Evolutionary conservation across 768 basidiomycete genomes (phyloP).

Genomic region (Galerina marginata): DNA sequence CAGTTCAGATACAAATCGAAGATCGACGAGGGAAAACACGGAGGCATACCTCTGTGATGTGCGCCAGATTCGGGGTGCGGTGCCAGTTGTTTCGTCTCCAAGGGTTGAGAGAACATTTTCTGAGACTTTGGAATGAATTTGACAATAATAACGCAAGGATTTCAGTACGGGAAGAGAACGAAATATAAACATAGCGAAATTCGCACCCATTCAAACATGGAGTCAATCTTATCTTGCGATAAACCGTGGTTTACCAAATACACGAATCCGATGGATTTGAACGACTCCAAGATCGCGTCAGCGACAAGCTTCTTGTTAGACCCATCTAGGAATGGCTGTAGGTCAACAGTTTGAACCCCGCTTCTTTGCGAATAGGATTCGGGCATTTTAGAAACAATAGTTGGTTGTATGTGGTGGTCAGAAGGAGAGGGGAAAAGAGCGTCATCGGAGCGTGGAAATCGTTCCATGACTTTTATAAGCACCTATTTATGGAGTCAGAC

Average conservation of each 20-base stretch:
- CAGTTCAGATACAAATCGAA: not conserved
- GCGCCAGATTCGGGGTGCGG: slow-evolving; percentile 50
- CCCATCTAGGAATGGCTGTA: slow-evolving; percentile 47
- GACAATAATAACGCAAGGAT: too few relatives aligned
- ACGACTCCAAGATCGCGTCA: slow-evolving; percentile 46
- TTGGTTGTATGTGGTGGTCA: not conserved
- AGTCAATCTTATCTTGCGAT: slow-evolving; percentile 37
- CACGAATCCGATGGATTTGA: slow-evolving; percentile 53
- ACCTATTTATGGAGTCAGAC: not conserved
- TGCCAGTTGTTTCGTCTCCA: slow-evolving; percentile 46
- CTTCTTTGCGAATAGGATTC: not conserved
- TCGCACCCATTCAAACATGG: slow-evolving; percentile 50
- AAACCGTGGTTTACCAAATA: slow-evolving; percentile 52
- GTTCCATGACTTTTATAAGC: not conserved
- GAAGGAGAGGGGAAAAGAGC: not conserved
- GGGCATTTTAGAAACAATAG: not conserved
- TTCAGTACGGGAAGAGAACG: too few relatives aligned
- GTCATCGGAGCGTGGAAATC: not conserved
- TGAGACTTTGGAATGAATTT: slow-evolving; percentile 33
- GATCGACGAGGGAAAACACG: slow-evolving; percentile 21
- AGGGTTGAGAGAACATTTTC: slow-evolving; percentile 42
- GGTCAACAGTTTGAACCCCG: slow-evolving; percentile 44
- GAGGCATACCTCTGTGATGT: slow-evolving; percentile 46
- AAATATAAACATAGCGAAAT: too few relatives aligned
- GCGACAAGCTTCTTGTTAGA: slow-evolving; percentile 44